Base-by-base conservation (phyloP, 352 stramenopile genomes). In the Pythium brassicae region DNA sequence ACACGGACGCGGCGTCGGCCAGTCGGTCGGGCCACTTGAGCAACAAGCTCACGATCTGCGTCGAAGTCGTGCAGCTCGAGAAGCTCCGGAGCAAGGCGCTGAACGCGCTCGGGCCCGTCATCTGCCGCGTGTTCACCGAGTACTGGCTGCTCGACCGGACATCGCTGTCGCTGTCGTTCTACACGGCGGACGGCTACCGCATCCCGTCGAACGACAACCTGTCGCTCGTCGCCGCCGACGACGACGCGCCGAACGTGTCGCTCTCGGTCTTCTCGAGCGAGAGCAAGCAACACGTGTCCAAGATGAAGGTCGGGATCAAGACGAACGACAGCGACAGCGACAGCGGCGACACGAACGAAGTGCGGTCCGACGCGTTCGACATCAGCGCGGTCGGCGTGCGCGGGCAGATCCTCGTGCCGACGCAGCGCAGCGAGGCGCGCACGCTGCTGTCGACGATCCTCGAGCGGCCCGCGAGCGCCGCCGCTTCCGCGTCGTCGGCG, bases 91-190 rank as follows among this genome's bases (percentile, higher is more conserved):
- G 68, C 0, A 67, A 66, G 20, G 57, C 62, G 10, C 39, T 82
- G 15, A 85, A 85, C 59, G 63, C 44, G n/a, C 45, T 90, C 6
- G 75, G 72, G 7, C 82, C 84, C 0, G 69, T 86, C 10, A 64
- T 86, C 10, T 92, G 81, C 19, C 69, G 79, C 35, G 74, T 94
- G 15, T 94, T 84, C 53, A 84, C 69, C 7, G 82, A 94, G 51
- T 94, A 92, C 60, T 94, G 84, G 84, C 55, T 94, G 43, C 87
- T 94, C 49, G 82, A 94, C 53, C 78, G 84, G 26, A 90, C 84
- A 17, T 83, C 71, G 26, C 61, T 94, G 3, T 84, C 69, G 8
- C 75, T 94, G 9, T 67, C 72, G 14, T 89, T 88, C 55, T 83
- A 88, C 48, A 89, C 81, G 8, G 69, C 68, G 2, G 71, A 84